Base-by-base conservation (phyloP, 805 yeast species). In the Yarrowia keelungensis region DNA sequence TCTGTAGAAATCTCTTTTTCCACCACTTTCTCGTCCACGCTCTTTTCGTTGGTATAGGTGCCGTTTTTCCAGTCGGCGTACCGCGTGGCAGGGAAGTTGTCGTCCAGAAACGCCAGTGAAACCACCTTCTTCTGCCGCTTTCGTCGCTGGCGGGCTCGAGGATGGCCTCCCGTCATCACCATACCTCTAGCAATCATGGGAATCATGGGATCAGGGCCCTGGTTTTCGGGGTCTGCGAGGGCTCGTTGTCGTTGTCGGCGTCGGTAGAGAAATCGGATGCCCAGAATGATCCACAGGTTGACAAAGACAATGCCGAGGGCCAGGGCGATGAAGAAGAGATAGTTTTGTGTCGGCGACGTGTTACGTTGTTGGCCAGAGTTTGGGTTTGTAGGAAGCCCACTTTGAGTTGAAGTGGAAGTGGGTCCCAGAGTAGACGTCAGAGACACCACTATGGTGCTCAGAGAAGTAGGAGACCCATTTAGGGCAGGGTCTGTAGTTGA, bases 291-390 rank as follows among this genome's bases (percentile, higher is more conserved):
- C 80, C 80, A 78, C 26, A 78, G 71, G 58, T 76, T 74, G 32
- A 76, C 73, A 67, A 78, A 78, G 8, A 78, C 75, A 4, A 78
- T 71, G 5, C 81, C 80, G 42, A 78, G 71, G 2, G 79, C 80
- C 8, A 78, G 73, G 16, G 80, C 80, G 49, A 78, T 75, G 67
- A 78, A 78, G 71, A 78, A 78, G 22, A 65, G 61, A 32, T 65
- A 65, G 42, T 59, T 59, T 16, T 43, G 65, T 0, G 65, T 39
- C 7, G 65, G 22, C 7, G 65, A 59, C 35, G 45, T 54, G 46
- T 54, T 54, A 14, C 53, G 56, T 16, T 41, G 59, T 11, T 56
- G 47, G 22, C 14, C 36, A 56, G 62, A 41, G 62, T 56, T 56
- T 56, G 61, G 61, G 61, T 54, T 54, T 54, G 61, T 54, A 36